Evolutionary conservation across 2,329 filamentous ascomycete genomes (phyloP), one percentile per base, ranked within the genome.

Genomic region (Cytospora mali): DNA sequence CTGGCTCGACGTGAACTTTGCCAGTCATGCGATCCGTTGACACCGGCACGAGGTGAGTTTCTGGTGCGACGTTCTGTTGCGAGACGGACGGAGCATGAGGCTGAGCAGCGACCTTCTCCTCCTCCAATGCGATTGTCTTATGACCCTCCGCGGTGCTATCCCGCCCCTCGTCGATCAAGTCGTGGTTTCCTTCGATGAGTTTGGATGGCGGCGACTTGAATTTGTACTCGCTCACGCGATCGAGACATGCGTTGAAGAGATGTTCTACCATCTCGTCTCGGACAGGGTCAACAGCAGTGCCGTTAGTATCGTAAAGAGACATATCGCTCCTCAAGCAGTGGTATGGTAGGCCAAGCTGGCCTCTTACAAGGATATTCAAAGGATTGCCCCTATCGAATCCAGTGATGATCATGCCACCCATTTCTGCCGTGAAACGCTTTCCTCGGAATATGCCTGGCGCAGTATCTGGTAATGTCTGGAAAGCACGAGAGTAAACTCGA

Each of bases 341-440:
- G 73, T 96, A 97, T 18, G 88, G 88, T 23, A 99, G 83, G 28
- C 90, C 91, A 55, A 99, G 83, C 75, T 99, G 96, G 18, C 92
- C 93, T 68, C 95, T 88, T 62, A 99, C 88, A 64, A 99, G 87
- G 55, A 93, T 86, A 73, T 97, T 96, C 69, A 99, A 79, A 6
- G 95, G 95, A 70, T 99, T 99, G 21, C 96, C 96, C 68, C 92
- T 87, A 68, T 98, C 93, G 73, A 98, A 99, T 0, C 95, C 95
- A 35, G 96, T 97, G 65, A 99, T 93, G 64, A 99, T 98, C 82
- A 99, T 97, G 61, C 94, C 95, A 29, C 95, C 95, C 88, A 97
- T 96, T 74, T 99, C 95, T 33, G 92, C 95, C 23, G 93, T 98
- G 71, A 89, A 90, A 56, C 86, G 80, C 65, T 81, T 84, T 10